phyloP scores from a whole-genome alignment of 192 early-diverging fungal species.

The Coemansia sp. region DNA sequence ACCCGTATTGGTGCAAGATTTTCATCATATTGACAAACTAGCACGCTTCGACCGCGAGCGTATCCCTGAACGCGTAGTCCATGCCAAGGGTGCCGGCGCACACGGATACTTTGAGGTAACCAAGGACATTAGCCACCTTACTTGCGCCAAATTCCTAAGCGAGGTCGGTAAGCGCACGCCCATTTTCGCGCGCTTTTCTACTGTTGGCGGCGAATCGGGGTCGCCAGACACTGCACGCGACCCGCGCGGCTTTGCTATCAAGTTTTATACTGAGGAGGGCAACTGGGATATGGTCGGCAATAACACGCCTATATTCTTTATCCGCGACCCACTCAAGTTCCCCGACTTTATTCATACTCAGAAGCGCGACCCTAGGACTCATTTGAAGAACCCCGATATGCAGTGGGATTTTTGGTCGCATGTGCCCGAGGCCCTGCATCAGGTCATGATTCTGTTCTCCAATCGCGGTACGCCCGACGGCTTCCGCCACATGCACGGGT shows the following conservation, averaged over 20 bases:
- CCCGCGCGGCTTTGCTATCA: slow-evolving; percentile 78
- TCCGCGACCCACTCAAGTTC: slow-evolving; percentile 78
- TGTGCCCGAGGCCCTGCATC: slow-evolving; percentile 76
- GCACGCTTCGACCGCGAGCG: slow-evolving; percentile 84
- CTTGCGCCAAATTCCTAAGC: slow-evolving; percentile 72
- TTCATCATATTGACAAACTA: slow-evolving; percentile 75
- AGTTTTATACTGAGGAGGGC: slow-evolving; percentile 86
- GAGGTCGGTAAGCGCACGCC: slow-evolving; percentile 78
- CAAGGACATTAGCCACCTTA: slow-evolving; percentile 66
- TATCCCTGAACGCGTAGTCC: slow-evolving; percentile 85
- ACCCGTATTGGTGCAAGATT: slow-evolving; percentile 71
- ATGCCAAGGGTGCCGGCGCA: slow-evolving; percentile 83
- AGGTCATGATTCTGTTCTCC: slow-evolving; percentile 77
- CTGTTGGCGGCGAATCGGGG: slow-evolving; percentile 74
- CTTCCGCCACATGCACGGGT: slow-evolving; percentile 82
- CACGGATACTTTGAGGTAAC: slow-evolving; percentile 83
- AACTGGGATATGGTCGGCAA: slow-evolving; percentile 88
- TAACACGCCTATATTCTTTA: slow-evolving; percentile 83
- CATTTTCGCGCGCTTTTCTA: slow-evolving; percentile 78
- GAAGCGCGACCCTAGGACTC: slow-evolving; percentile 80
- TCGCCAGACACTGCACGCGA: slow-evolving; percentile 76
- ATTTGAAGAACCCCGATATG: slow-evolving; percentile 66
- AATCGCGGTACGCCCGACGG: slow-evolving; percentile 82
- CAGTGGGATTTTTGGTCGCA: slow-evolving; percentile 82
- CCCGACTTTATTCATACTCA: slow-evolving; percentile 84